Conservation (phyloP, 805 yeast species). For the Ogataea dorogensis region DNA sequence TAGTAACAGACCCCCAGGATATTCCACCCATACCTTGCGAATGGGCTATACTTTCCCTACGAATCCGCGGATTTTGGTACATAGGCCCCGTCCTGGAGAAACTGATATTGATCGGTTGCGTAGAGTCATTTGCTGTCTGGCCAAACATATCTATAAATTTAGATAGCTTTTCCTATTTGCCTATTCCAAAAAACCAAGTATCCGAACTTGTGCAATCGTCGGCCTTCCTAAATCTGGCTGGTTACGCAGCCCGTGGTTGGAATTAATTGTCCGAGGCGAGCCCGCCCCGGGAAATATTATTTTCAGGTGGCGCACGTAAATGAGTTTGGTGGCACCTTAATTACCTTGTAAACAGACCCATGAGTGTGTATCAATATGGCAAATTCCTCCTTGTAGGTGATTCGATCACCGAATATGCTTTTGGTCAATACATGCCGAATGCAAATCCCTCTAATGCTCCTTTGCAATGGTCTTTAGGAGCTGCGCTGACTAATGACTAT, state of each 20-base stretch:
- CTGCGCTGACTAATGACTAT: conserved; percentile 40
- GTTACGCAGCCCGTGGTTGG: conserved; percentile 14
- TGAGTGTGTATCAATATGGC: conserved; percentile 23
- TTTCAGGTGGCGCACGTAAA: not conserved
- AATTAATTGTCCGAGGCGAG: too few relatives aligned
- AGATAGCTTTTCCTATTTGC: conserved; percentile 9
- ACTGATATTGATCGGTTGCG: conserved; percentile 41
- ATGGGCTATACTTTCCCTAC: conserved; percentile 91
- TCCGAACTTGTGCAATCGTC: conserved; percentile 12
- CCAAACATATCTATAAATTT: conserved; percentile 22
- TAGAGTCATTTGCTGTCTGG: conserved; percentile 30
- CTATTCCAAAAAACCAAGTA: conserved; percentile 10
- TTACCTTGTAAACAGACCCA: too few relatives aligned
- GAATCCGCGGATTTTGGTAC: conserved; percentile 49
- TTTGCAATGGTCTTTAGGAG: conserved; percentile 31
- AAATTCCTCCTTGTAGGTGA: conserved; percentile 37
- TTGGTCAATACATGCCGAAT: conserved; percentile 7
- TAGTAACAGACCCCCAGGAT: conserved; percentile 93
- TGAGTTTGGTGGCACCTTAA: not conserved
- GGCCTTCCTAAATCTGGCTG: conserved; percentile 5
- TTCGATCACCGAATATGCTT: conserved; percentile 36
- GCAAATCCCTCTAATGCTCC: conserved; percentile 18
- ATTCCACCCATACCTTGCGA: conserved; percentile 98
- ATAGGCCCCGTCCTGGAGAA: conserved; percentile 37
- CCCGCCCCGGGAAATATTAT: not conserved